A percentile compares a stretch with the other conserved stretches of the same genome.
These are phyloP conservation scores for Ophiostoma piceae DNA, from an alignment of 2,329 filamentous ascomycete genomes.

Conservation along the genomic window DNA sequence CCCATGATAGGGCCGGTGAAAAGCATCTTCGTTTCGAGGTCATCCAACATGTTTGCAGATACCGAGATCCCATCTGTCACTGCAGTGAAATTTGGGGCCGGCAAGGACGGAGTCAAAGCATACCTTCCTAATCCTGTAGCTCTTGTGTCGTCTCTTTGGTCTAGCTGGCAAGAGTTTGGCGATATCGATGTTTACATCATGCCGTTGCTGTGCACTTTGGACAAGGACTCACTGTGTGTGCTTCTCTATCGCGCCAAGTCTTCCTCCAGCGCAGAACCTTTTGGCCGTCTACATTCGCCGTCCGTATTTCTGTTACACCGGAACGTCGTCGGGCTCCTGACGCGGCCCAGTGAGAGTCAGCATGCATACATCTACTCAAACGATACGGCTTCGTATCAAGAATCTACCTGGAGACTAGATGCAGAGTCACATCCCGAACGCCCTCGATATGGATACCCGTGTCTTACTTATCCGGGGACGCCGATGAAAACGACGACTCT, in stretches of 20 bases:
- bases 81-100: not conserved
- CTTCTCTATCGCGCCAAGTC: not conserved
- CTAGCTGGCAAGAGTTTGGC: not conserved
- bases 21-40: not conserved
- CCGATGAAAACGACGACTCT: not conserved
- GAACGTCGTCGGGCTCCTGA: not conserved
- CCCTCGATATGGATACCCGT: not conserved
- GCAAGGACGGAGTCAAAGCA: not conserved
- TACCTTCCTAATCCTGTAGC: not conserved
- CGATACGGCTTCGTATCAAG: not conserved
- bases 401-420: not conserved
- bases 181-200: not conserved
- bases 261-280: not conserved
- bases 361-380: not conserved
- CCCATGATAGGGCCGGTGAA: not conserved
- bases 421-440: not conserved
- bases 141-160: not conserved
- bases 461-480: not conserved
- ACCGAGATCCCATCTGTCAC: not conserved
- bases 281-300: not conserved
- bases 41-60: not conserved
- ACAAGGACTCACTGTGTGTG: not conserved
- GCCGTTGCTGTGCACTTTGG: not conserved
- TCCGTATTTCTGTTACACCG: not conserved
- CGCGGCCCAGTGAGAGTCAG: not conserved